These are phyloP conservation scores for Helicostylum pulchrum DNA, from an alignment of 192 early-diverging fungal species.

Conservation along the genomic window DNA sequence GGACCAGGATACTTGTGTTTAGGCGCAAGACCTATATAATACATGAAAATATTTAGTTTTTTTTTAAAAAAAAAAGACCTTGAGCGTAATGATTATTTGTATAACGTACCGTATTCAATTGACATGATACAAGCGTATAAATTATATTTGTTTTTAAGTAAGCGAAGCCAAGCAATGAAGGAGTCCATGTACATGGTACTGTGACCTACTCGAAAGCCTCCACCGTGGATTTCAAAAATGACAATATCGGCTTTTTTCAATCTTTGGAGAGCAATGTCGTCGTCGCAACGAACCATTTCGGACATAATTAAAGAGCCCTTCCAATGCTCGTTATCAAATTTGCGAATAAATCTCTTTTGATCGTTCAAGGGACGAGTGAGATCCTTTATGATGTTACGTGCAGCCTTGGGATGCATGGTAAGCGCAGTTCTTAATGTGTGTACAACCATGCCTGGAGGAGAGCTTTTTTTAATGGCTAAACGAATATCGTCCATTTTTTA, in stretches of 20 bases:
- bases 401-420: constrained; percentile 13
- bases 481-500: constrained; percentile 15
- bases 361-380: constrained; percentile 21
- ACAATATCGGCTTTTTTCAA: constrained; percentile 26
- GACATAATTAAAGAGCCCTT: constrained; percentile 26
- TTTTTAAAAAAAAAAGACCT: not conserved
- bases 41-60: not conserved
- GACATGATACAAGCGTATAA: constrained; percentile 33
- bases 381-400: constrained; percentile 23
- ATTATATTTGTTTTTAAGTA: constrained; percentile 25
- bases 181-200: constrained; percentile 35
- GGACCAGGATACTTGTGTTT: constrained; percentile 30
- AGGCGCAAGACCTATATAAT: constrained; percentile 23
- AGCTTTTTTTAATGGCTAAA: constrained; percentile 11
- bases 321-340: constrained; percentile 23
- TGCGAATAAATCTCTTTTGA: constrained; percentile 14
- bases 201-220: constrained; percentile 31
- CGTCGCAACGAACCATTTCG: constrained; percentile 10
- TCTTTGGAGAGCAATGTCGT: constrained; percentile 15
- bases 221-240: constrained; percentile 34
- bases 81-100: not conserved
- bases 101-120: constrained; percentile 27
- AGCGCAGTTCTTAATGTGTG: constrained; percentile 16
- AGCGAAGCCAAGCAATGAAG: constrained; percentile 23
- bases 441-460: constrained; percentile 1